Base-by-base conservation (phyloP, 495 filamentous ascomycete genomes). In the Talaromyces wortmannii region DNA sequence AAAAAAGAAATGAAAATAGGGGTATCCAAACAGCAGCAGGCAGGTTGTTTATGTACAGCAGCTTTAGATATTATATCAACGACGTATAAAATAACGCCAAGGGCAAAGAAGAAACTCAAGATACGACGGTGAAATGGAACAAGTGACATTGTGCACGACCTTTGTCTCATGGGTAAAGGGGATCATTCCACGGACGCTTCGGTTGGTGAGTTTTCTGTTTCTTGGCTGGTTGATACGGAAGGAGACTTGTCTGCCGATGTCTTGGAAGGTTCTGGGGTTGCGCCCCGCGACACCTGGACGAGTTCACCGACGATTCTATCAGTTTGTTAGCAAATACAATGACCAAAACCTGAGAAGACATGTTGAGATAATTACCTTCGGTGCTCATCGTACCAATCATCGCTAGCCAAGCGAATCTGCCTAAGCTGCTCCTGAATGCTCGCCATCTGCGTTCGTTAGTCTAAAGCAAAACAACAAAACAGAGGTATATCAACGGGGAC, bases 341-440 rank as follows among this genome's bases (percentile, higher is more conserved):
- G 31, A 31, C 6, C 33, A 13, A 23, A 45, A 42, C 48, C 31
- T 56, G 10, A 32, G 29, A n/a, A 52, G 31, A 44, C 47, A 31
- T 31, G 45, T 4, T 42, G 7, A 31, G 42, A 15, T 18, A 61
- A 69, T 64, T 52, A 77, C 74, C 67, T 72, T 55, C 63, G 66
- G 53, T 77, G 72, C 50, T 77, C 74, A 53, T 69, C 69, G 50
- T 72, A 70, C 72, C 71, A 77, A 52, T 75, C 74, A 55, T 75
- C 72, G 53, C 71, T 74, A 40, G 73, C 61, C 29, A 63, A 65
- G 51, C 71, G 71, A 57, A 77, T 73, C 44, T 76, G 71, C 55
- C 72, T 77, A 77, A 77, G 66, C 73, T 76, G 74, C 65, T 76
- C 71, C 66, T 77, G 74, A 55, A 77, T 72, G 69, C 73, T 77